Evolutionary conservation across 805 yeast genomes (phyloP).

Genomic region (Nakazawaea pomicola): DNA sequence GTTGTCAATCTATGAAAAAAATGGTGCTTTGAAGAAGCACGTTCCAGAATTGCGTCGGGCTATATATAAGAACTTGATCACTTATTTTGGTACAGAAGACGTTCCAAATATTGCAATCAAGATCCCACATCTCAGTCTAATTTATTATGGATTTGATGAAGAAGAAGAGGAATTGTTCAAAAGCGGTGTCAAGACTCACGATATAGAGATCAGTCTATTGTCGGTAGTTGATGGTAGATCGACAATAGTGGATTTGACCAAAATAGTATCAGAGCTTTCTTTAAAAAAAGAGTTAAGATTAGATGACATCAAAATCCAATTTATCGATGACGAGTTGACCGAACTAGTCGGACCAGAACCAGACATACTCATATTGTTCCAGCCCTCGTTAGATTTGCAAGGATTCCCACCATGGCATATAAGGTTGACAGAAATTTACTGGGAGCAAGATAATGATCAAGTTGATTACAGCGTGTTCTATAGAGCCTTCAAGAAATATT

Average conservation of each 20-base stretch:
- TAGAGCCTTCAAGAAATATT: constrained; percentile 68
- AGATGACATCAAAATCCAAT: constrained; percentile 65
- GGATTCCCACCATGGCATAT: constrained; percentile 99
- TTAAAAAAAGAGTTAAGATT: constrained; percentile 52
- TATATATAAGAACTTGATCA: constrained; percentile 52
- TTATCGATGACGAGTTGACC: constrained; percentile 67
- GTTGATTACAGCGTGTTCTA: constrained; percentile 81
- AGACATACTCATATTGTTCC: constrained; percentile 77
- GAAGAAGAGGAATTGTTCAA: constrained; percentile 24
- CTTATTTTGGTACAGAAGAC: constrained; percentile 68
- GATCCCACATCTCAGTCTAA: constrained; percentile 62
- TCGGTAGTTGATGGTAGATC: constrained; percentile 83
- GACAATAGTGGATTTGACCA: constrained; percentile 82
- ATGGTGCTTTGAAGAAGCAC: constrained; percentile 58
- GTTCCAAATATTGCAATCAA: constrained; percentile 59
- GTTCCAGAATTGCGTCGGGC: constrained; percentile 53
- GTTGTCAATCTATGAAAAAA: constrained; percentile 73
- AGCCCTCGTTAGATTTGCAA: constrained; percentile 83
- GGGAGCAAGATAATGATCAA: constrained; percentile 81
- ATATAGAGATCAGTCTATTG: constrained; percentile 61
- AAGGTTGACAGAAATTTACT: constrained; percentile 82
- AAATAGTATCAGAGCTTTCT: constrained; percentile 76
- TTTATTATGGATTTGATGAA: constrained; percentile 36
- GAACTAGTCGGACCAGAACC: constrained; percentile 90
- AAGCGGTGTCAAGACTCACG: constrained; percentile 28